phyloP scores from a whole-genome alignment of 139 green algal species.

The Tetraselmis striata region DNA sequence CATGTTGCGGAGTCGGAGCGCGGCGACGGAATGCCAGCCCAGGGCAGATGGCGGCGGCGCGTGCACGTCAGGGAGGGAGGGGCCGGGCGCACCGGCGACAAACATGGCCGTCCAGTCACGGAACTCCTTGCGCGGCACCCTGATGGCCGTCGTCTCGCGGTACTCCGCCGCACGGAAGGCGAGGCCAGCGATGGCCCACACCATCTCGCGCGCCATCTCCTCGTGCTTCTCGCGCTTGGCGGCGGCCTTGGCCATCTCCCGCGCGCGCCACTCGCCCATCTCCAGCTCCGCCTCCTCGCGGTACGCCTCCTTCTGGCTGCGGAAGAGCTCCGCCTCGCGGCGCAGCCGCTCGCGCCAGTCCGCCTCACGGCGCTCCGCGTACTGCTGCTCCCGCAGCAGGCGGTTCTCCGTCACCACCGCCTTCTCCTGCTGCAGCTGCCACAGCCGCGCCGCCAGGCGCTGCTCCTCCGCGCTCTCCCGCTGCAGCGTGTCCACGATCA shows the following conservation, averaged over 20 bases:
- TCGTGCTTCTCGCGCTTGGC: conserved; percentile 30
- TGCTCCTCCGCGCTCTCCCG: conserved; percentile 44
- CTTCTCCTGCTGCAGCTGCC: conserved; percentile 49
- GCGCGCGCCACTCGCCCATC: conserved; percentile 35
- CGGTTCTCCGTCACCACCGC: conserved; percentile 58
- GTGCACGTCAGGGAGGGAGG: too few species aligned
- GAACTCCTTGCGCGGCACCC: conserved; percentile 44
- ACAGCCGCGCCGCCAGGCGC: conserved; percentile 34
- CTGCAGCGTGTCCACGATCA: conserved; percentile 42
- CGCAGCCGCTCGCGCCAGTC: conserved; percentile 47
- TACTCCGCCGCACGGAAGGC: conserved; percentile 46
- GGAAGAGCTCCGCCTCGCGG: conserved; percentile 39
- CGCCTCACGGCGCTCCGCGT: conserved; percentile 43
- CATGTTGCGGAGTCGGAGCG: too few species aligned
- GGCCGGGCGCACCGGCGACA: conserved; percentile 23
- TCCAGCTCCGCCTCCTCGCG: conserved; percentile 27
- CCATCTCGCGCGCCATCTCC: conserved; percentile 27
- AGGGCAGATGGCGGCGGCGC: too few species aligned
- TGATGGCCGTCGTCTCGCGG: conserved; percentile 33
- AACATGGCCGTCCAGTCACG: conserved; percentile 62
- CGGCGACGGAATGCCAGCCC: too few species aligned
- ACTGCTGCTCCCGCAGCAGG: conserved; percentile 50
- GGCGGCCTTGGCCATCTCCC: conserved; percentile 29
- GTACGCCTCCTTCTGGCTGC: conserved; percentile 30
- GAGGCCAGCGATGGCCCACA: conserved; percentile 53